These are phyloP conservation scores for Nidularia pulvinata DNA, from an alignment of 768 basidiomycete species.

Conservation along the genomic window DNA sequence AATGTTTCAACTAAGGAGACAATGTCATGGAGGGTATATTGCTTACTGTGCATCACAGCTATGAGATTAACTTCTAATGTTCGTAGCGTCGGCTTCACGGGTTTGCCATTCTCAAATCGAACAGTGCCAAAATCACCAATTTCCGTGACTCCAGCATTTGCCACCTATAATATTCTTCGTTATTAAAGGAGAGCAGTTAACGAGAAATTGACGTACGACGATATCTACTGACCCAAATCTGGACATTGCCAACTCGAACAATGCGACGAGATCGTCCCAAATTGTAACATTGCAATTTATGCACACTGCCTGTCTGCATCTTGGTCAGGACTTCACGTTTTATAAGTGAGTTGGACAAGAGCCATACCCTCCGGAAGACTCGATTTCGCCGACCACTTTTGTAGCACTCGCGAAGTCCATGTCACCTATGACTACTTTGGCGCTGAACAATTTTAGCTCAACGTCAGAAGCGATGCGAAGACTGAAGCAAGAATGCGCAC, in stretches of 20 bases:
- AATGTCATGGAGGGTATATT: neutral
- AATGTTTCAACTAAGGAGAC: neutral
- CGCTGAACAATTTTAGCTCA: no score
- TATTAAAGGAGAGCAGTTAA: neutral
- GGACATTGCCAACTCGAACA: conserved; percentile 49
- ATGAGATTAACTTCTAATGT: conserved; percentile 50
- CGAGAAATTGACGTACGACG: conserved; percentile 33
- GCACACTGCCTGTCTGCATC: conserved; percentile 35
- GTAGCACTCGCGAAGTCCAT: conserved; percentile 36
- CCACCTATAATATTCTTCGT: conserved; percentile 23
- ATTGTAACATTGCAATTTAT: conserved; percentile 47
- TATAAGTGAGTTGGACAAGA: neutral
- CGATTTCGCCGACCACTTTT: conserved; percentile 37
- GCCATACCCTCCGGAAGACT: conserved; percentile 42
- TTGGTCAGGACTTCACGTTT: neutral
- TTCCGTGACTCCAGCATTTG: conserved; percentile 51
- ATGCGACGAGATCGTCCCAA: conserved; percentile 51
- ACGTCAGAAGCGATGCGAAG: no score
- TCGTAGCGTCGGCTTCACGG: conserved; percentile 37
- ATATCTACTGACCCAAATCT: conserved; percentile 51
- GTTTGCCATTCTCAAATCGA: conserved; percentile 34
- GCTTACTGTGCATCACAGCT: conserved; percentile 47
- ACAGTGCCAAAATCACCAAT: conserved; percentile 23
- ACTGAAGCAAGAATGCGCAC: conserved; percentile 10
- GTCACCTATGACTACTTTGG: conserved; percentile 57